Conservation (phyloP, 2,329 filamentous ascomycete species). For the Penicillium sp. region DNA sequence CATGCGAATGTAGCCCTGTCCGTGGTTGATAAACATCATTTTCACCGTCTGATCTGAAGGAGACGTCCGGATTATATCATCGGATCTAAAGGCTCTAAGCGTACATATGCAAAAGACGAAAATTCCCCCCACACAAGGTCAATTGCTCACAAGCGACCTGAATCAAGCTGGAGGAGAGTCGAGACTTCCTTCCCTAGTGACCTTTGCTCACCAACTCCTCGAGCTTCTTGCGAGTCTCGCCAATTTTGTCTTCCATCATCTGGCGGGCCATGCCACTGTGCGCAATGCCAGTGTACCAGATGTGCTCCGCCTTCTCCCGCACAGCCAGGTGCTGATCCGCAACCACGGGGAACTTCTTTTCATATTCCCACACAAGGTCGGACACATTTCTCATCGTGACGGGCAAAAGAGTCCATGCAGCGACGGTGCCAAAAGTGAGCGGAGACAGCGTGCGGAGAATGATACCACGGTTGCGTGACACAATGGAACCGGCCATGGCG, state of each 20-base stretch:
- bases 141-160: conserved; percentile 5
- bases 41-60: conserved; percentile 15
- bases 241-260: conserved; percentile 76
- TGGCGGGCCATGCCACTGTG: conserved; percentile 65
- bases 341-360: conserved; percentile 78
- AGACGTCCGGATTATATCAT: conserved; percentile 20
- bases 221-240: conserved; percentile 65
- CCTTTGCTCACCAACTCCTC: conserved; percentile 92
- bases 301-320: conserved; percentile 62
- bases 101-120: conserved; percentile 25
- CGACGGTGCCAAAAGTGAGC: conserved; percentile 70
- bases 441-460: conserved; percentile 72
- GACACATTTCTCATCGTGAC: conserved; percentile 85
- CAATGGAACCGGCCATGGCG: conserved; percentile 89
- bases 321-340: conserved; percentile 72
- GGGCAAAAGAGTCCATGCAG: conserved; percentile 78
- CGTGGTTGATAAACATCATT: conserved; percentile 1
- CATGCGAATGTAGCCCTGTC: no score
- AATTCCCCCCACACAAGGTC: conserved; percentile 4
- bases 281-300: conserved; percentile 66
- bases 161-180: conserved; percentile 10
- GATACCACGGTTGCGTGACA: conserved; percentile 80
- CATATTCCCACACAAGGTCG: conserved; percentile 83
- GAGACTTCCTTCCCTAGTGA: conserved; percentile 48
- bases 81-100: conserved; percentile 26